Evolutionary conservation across 108 stramenopile species (phyloP).

Genomic region (Skeletonema menzelii): DNA sequence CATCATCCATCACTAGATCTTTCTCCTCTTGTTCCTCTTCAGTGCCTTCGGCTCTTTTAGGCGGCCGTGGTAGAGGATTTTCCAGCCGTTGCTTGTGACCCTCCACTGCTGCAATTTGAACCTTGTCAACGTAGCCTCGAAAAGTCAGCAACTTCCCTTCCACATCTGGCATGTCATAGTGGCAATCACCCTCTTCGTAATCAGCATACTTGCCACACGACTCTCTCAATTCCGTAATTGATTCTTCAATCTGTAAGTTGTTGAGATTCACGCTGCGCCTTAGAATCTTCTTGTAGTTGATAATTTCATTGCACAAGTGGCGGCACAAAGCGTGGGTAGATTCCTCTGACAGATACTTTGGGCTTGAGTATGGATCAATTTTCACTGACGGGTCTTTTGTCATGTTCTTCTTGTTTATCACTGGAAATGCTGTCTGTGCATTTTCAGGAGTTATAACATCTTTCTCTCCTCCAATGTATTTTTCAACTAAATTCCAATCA

Average conservation of each 20-base stretch:
- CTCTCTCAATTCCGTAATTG: conserved; percentile 22
- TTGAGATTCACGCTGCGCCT: conserved; percentile 32
- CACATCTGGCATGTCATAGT: conserved; percentile 30
- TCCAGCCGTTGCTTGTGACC: not conserved
- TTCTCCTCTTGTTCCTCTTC: not conserved
- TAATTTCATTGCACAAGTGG: conserved; percentile 49
- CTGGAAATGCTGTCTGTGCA: conserved; percentile 13
- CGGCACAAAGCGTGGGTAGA: conserved; percentile 35
- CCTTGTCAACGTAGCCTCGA: conserved; percentile 27
- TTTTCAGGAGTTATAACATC: conserved; percentile 1
- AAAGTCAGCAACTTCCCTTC: conserved; percentile 22
- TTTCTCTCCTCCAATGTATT: conserved; percentile 25
- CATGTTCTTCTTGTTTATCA: conserved; percentile 38
- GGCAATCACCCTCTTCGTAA: conserved; percentile 22
- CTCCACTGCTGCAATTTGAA: not conserved
- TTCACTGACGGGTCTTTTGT: conserved; percentile 20
- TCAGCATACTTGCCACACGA: conserved; percentile 29
- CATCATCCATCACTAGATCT: not conserved
- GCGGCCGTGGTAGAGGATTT: not conserved
- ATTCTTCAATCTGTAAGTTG: conserved; percentile 20
- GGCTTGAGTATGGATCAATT: not conserved
- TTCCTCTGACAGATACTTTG: conserved; percentile 29
- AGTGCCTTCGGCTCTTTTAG: not conserved
- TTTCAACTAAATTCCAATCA: conserved; percentile 45
- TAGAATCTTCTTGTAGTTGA: conserved; percentile 46